Base-by-base conservation (phyloP, 2,329 filamentous ascomycete genomes). In the Colletotrichum incanum region DNA sequence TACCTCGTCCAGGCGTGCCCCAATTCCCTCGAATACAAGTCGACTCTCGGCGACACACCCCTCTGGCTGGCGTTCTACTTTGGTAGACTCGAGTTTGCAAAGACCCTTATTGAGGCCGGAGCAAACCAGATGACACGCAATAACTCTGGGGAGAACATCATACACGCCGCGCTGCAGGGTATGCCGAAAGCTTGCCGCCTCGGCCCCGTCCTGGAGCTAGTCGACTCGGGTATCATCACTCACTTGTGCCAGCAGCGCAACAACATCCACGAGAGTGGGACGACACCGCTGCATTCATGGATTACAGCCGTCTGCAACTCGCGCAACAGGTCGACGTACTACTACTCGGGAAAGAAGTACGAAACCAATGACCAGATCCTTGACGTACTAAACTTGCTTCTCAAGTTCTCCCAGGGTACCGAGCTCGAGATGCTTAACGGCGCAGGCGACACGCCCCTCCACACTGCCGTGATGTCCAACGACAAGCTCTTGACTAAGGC, bases 111-210 rank as follows among this genome's bases (percentile, higher is more conserved):
- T 62, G 83, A 87, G 1, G 89, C 88, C 34, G 93, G 93, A 3
- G 93, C 93, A 2, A 90, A 96, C 77, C 91, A 94, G 77, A 89
- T 89, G 1, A 83, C 83, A 43, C 91, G 91, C 31, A 91, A 94
- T 77, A 82, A 82, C 12, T 78, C 82, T 3, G 90, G 90, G 14
- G 86, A 89, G 75, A 97, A 96, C 76, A 82, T 96, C 20, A 74
- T 96, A 1, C 94, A 97, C 77, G 83, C 86, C 2, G 84, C 91
- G 8, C 76, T 84, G 14, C 65, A 71, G 4, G 77, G 75, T 31
- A 76, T 72, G 3, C 84, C 84, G 14, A 78, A 76, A 5, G 78
- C 78, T 7, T 73, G 78, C 2, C 76, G 80, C 65, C 80, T 90
- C 23, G 79, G 84, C 12, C 73, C 79, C 1, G 79, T 94, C 49